phyloP scores from a whole-genome alignment of 805 yeast species.

The Pichia pseudocactophila region DNA sequence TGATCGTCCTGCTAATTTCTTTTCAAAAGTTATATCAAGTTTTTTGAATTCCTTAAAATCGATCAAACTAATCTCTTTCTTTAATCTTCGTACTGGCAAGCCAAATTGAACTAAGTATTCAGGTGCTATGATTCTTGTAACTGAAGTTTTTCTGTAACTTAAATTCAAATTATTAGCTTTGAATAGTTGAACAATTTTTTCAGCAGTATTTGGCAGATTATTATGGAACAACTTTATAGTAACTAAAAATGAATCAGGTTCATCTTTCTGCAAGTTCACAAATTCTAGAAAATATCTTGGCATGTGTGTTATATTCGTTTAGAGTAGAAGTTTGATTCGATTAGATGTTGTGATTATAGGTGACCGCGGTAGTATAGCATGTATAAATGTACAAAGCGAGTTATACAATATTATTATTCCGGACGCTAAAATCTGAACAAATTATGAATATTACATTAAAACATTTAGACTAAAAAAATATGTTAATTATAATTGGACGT shows the following conservation, averaged over 20 bases:
- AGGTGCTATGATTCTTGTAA: conserved; percentile 23
- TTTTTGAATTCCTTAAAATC: conserved; percentile 8
- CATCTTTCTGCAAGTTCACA: conserved; percentile 1
- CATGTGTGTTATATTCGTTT: background rate
- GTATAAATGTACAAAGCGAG: no score
- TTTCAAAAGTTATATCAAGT: background rate
- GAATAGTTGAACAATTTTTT: background rate
- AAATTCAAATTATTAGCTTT: background rate
- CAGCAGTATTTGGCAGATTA: conserved; percentile 8
- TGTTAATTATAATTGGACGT: conserved; percentile 53
- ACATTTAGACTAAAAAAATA: background rate
- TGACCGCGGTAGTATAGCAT: no score
- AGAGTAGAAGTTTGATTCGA: no score
- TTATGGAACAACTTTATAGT: conserved; percentile 6
- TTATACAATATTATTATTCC: no score
- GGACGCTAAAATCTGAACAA: no score
- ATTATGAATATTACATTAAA: no score
- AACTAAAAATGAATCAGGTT: conserved; percentile 1
- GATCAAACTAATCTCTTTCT: background rate
- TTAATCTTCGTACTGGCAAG: conserved; percentile 10
- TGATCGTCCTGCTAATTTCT: background rate
- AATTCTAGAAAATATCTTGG: conserved; percentile 10
- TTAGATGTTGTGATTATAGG: no score
- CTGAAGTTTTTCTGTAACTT: conserved; percentile 13
- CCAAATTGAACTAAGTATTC: conserved; percentile 24